Evolutionary conservation across 2,329 filamentous ascomycete genomes (phyloP).

Genomic region (Tothia fuscella): DNA sequence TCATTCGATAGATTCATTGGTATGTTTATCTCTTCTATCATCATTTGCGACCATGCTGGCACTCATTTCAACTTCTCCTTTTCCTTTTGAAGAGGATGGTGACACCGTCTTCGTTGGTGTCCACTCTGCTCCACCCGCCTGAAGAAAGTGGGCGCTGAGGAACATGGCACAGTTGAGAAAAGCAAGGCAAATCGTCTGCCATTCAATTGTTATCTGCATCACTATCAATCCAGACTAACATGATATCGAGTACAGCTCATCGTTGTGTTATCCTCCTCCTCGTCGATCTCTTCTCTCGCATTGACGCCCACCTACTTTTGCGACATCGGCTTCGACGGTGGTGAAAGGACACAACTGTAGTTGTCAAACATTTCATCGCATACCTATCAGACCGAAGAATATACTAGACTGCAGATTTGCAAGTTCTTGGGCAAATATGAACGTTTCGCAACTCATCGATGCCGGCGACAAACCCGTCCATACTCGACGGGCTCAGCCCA

Average conservation of each 20-base stretch:
- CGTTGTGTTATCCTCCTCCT: not conserved
- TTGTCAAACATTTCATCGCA: not conserved
- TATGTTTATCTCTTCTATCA: not conserved
- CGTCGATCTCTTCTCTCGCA: not conserved
- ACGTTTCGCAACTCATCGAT: constrained; percentile 2
- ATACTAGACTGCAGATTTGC: not conserved
- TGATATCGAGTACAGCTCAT: not conserved
- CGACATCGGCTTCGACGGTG: constrained; percentile 1
- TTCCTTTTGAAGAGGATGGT: not conserved
- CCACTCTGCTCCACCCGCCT: not conserved
- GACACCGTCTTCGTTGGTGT: not conserved
- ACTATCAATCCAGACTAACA: too few relatives aligned
- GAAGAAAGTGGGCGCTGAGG: not conserved
- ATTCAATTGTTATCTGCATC: not conserved
- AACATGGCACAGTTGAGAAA: not conserved
- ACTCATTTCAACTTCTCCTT: not conserved
- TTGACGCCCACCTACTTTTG: too few relatives aligned
- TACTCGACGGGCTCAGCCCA: constrained; percentile 1
- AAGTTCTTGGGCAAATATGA: not conserved
- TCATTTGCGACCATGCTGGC: not conserved
- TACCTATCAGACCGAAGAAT: not conserved
- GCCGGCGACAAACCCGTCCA: constrained; percentile 3
- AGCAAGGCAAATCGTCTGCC: not conserved
- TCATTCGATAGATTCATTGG: not conserved
- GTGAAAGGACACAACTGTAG: not conserved